These are phyloP conservation scores for Alternaria conjuncta DNA, from an alignment of 2,329 filamentous ascomycete species.

Conservation along the genomic window DNA sequence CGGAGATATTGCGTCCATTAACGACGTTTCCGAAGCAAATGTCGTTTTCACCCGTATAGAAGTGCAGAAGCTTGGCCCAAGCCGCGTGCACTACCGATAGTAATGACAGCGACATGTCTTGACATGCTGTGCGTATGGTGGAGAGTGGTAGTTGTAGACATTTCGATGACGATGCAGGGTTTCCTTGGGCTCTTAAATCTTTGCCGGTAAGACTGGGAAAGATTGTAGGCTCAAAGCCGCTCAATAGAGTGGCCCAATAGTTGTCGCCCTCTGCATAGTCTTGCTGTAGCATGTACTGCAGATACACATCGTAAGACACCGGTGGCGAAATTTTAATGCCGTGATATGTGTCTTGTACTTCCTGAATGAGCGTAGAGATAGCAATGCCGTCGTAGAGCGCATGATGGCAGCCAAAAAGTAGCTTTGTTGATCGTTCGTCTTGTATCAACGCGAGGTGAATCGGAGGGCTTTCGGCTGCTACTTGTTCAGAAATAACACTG, in stretches of 20 bases:
- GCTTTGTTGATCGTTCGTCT: slow-evolving; percentile 26
- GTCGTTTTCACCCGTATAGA: slow-evolving; percentile 64
- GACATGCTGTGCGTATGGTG: slow-evolving; percentile 28
- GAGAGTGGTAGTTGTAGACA: slow-evolving; percentile 30
- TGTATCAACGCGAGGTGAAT: slow-evolving; percentile 42
- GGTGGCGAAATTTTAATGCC: slow-evolving; percentile 57
- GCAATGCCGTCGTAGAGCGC: slow-evolving; percentile 87
- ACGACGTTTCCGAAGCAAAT: slow-evolving; percentile 88
- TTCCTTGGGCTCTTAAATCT: neutral
- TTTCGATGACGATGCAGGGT: slow-evolving; percentile 32
- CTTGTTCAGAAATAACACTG: slow-evolving; percentile 58
- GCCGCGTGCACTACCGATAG: slow-evolving; percentile 73
- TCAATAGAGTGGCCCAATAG: slow-evolving; percentile 71
- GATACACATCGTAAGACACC: slow-evolving; percentile 67
- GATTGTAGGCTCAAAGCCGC: slow-evolving; percentile 56
- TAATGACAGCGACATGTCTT: slow-evolving; percentile 51
- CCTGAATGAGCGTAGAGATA: slow-evolving; percentile 70
- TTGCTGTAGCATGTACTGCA: slow-evolving; percentile 63
- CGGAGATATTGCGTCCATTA: slow-evolving; percentile 72
- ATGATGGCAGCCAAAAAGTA: slow-evolving; percentile 72
- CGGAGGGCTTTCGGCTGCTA: slow-evolving; percentile 41
- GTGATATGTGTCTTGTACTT: slow-evolving; percentile 68
- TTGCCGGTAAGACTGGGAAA: slow-evolving; percentile 47
- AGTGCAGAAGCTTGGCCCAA: slow-evolving; percentile 71
- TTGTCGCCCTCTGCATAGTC: slow-evolving; percentile 58